Evolutionary conservation across 257 asterid species (phyloP).

Genomic region (Prunella vulgaris): DNA sequence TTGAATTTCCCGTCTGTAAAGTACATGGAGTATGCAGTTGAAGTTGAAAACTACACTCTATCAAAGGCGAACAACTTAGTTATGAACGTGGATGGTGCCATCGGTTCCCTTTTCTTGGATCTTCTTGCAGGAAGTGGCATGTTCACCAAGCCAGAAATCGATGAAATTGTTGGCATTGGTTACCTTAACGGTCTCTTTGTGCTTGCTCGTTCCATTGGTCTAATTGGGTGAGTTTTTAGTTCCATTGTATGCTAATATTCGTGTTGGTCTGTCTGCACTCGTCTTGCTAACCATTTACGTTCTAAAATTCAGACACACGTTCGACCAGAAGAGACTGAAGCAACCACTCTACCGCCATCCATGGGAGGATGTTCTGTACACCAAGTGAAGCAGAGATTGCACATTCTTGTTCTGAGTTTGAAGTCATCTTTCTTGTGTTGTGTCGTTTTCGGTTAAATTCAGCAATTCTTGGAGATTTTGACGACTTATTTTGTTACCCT

Average conservation of each 20-base stretch:
- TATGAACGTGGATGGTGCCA: conserved; percentile 94
- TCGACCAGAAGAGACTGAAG: conserved; percentile 96
- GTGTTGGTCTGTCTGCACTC: not conserved
- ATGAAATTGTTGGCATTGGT: conserved; percentile 85
- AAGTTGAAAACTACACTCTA: conserved; percentile 86
- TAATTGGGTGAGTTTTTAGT: conserved; percentile 69
- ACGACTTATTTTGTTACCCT: conserved; percentile 18
- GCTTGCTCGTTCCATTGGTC: conserved; percentile 97
- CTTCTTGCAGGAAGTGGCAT: conserved; percentile 98
- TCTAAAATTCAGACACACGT: conserved; percentile 64
- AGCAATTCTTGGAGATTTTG: conserved; percentile 26
- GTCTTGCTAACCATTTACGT: not conserved
- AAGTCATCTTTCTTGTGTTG: conserved; percentile 19
- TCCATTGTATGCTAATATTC: not conserved
- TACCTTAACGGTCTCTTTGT: conserved; percentile 95
- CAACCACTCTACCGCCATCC: conserved; percentile 99
- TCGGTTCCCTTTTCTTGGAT: conserved; percentile 93
- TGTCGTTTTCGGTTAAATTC: conserved; percentile 20
- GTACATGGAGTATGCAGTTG: conserved; percentile 97
- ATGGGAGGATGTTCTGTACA: conserved; percentile 98
- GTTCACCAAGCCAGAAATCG: conserved; percentile 92
- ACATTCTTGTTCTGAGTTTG: conserved; percentile 17
- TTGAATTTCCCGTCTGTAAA: conserved; percentile 81
- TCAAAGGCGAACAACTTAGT: conserved; percentile 94
- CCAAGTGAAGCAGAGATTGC: conserved; percentile 53